Evolutionary conservation across 176 grass and related monocot genomes (phyloP).

Genomic region (Oryza nivara): DNA sequence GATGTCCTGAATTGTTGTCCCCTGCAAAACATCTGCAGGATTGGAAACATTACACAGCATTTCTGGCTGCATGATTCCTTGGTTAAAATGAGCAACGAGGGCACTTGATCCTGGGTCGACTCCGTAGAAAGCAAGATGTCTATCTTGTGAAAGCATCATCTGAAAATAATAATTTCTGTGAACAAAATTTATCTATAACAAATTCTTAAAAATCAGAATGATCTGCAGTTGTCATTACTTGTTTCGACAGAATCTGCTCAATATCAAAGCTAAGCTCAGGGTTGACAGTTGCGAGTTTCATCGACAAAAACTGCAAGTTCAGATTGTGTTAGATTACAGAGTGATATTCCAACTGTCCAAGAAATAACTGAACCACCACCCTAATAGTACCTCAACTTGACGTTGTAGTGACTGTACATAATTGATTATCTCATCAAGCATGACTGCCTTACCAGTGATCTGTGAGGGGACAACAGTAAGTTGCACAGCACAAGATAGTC

Average conservation of each 20-base stretch:
- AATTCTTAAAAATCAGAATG: constrained; percentile 15
- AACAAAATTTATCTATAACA: constrained; percentile 6
- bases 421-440: constrained; percentile 99
- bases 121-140: constrained; percentile 59
- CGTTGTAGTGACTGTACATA: constrained; percentile 98
- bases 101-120: constrained; percentile 50
- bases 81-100: constrained; percentile 49
- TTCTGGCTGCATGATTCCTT: constrained; percentile 65
- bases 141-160: constrained; percentile 78
- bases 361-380: constrained; percentile 4
- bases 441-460: constrained; percentile 96
- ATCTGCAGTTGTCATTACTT: constrained; percentile 56
- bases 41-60: constrained; percentile 60
- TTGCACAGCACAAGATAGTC: background rate
- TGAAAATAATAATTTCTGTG: constrained; percentile 40
- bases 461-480: constrained; percentile 40
- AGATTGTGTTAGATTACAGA: constrained; percentile 33
- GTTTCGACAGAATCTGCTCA: constrained; percentile 82
- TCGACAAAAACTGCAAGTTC: constrained; percentile 85
- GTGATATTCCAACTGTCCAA: background rate
- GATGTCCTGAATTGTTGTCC: constrained; percentile 44
- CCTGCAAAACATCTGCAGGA: constrained; percentile 36
- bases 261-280: constrained; percentile 77
- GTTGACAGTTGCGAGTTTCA: constrained; percentile 95
- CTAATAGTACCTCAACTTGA: constrained; percentile 79